A percentile compares a stretch with the other conserved stretches of the same genome.
Evolutionary conservation across 306 rosid species (phyloP).

Genomic region (Luffa acutangula): DNA sequence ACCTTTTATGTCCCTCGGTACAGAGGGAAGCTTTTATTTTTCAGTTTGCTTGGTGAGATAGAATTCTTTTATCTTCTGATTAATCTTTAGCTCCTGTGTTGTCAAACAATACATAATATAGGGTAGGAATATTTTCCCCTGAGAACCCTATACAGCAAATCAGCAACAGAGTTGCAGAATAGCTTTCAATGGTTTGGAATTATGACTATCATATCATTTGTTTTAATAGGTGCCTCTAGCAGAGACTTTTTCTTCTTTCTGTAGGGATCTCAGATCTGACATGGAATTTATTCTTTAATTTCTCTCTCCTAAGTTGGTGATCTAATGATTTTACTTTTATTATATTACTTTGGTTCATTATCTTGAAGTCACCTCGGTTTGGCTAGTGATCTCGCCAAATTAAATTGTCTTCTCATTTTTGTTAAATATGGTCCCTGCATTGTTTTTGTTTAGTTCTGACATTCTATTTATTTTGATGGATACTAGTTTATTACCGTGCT

Average conservation of each 20-base stretch:
- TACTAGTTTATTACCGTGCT: not conserved
- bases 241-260: not conserved
- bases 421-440: not conserved
- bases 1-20: not conserved
- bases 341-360: not conserved
- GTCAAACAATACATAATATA: not conserved
- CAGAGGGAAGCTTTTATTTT: not conserved
- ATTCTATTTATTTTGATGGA: conserved; percentile 1
- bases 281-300: not conserved
- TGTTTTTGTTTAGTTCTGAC: not conserved
- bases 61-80: not conserved
- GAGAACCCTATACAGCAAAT: not conserved
- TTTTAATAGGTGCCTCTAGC: not conserved
- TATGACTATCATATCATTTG: not conserved
- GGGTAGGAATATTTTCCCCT: not conserved
- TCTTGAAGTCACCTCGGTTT: not conserved
- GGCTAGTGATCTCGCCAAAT: not conserved
- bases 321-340: not conserved
- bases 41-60: not conserved
- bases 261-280: not conserved
- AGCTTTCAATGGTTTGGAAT: not conserved
- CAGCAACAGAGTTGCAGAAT: not conserved
- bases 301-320: not conserved
- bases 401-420: not conserved
- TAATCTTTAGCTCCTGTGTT: not conserved